Conservation (phyloP, 169 alveolate genomes). For the Toxoplasma gondii region DNA sequence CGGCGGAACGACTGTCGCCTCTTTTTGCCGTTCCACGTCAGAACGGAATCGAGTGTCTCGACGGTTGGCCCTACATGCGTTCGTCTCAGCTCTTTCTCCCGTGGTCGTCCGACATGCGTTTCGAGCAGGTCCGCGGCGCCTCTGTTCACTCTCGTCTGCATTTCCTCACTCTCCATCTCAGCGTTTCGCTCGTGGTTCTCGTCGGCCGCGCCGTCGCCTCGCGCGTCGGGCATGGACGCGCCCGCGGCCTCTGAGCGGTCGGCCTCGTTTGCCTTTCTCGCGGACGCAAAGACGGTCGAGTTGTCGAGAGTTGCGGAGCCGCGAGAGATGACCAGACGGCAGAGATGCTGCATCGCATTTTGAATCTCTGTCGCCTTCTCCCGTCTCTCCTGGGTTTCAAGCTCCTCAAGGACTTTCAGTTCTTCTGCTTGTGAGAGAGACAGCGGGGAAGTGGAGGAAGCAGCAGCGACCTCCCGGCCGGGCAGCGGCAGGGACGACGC, state of each 20-base stretch:
- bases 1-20: no score
- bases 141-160: not conserved
- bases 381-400: not conserved
- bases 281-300: no score
- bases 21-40: no score
- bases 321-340: slow-evolving; percentile 5
- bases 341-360: not conserved
- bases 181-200: not conserved
- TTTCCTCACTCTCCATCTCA: not conserved
- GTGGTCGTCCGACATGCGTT: not conserved
- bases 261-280: no score
- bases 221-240: not conserved
- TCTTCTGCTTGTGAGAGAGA: not conserved
- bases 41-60: no score
- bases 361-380: not conserved
- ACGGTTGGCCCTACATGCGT: slow-evolving; percentile 1
- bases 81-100: not conserved
- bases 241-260: no score
- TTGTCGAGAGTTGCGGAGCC: no score
- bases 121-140: no score
- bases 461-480: not conserved
- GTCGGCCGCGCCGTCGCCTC: not conserved
- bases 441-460: not conserved
- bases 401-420: not conserved
- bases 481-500: not conserved